Base-by-base conservation (phyloP, 75 land plant genomes). In the Chamaecyparis obtusa region DNA sequence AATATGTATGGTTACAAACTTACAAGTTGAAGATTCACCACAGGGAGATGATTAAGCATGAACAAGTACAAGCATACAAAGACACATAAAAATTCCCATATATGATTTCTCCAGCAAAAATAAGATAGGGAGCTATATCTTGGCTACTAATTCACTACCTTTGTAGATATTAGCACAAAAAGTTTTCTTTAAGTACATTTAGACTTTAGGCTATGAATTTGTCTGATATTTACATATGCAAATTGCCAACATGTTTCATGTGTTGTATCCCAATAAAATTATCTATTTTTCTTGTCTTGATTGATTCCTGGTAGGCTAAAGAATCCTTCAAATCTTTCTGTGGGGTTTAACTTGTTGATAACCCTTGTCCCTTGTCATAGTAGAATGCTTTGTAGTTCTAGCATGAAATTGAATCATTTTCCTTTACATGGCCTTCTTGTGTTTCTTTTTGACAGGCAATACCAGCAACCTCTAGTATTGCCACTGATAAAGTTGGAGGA, bases 401-500 rank as follows among this genome's bases (percentile, higher is more conserved):
- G n/a, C n/a, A 49, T 27, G 51, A 44, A 24, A 27, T 78, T 78
- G 80, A 27, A 43, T 81, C 16, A 81, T 81, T n/a, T 51, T 46
- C 11, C 13, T 39, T 78, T 27, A 78, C 81, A 78, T 78, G 24
- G 81, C 46, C 81, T 78, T 43, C 14, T 81, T 81, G 32, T 75
- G 27, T 69, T 56, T 13, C 49, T 41, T 81, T 43, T 71, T 83
- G 54, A 51, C 90, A 98, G 99, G 96, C 94, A 79, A 88, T 98
- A 7, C 99, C 99, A 14, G 92, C 98, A 85, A 88, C 93, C 39
- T 92, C 93, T 36, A 90, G 78, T 83, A 83, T 94, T 67, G 39
- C 54, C 24, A 92, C 91, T 41, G 83, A 90, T 33, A 84, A 81
- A 83, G 87, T 93, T 77, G 99, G 99, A 48, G 97, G 99, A 21